Conservation (phyloP, 1,284 basidiomycete species). For the Mycosarcoma mackinlayi region DNA sequence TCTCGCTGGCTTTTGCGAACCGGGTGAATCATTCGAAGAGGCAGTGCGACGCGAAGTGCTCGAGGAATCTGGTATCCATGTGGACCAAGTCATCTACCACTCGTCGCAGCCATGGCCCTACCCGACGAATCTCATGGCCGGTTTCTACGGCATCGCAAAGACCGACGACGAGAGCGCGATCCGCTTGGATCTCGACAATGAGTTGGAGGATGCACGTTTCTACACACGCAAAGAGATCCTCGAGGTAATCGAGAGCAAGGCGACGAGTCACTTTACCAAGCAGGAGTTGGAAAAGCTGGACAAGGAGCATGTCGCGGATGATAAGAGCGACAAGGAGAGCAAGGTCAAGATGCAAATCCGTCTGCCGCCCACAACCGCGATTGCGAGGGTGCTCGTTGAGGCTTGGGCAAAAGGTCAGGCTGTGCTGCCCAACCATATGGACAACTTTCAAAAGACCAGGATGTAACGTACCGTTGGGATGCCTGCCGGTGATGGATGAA, state of each 20-base stretch:
- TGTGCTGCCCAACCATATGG: conserved; percentile 39
- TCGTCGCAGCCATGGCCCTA: conserved; percentile 80
- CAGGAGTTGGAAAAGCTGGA: conserved; percentile 76
- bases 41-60: conserved; percentile 91
- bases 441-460: conserved; percentile 31
- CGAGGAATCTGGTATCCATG: conserved; percentile 91
- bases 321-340: conserved; percentile 69
- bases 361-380: conserved; percentile 72
- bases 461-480: conserved; percentile 21
- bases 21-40: conserved; percentile 82
- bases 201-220: conserved; percentile 93
- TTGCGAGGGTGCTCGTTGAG: conserved; percentile 77
- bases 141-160: conserved; percentile 69
- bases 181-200: conserved; percentile 90
- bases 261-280: conserved; percentile 71
- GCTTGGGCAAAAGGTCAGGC: conserved; percentile 75
- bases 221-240: conserved; percentile 81
- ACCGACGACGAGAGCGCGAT: conserved; percentile 73
- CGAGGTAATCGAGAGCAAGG: conserved; percentile 73
- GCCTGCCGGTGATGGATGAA: no score
- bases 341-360: conserved; percentile 15
- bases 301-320: conserved; percentile 65
- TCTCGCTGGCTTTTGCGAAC: conserved; percentile 66
- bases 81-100: conserved; percentile 86
- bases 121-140: conserved; percentile 90